A percentile compares a stretch with the other conserved stretches of the same genome.
Conservation (phyloP, 208 protist genomes). For the Kentomonas sorsogonicus region DNA sequence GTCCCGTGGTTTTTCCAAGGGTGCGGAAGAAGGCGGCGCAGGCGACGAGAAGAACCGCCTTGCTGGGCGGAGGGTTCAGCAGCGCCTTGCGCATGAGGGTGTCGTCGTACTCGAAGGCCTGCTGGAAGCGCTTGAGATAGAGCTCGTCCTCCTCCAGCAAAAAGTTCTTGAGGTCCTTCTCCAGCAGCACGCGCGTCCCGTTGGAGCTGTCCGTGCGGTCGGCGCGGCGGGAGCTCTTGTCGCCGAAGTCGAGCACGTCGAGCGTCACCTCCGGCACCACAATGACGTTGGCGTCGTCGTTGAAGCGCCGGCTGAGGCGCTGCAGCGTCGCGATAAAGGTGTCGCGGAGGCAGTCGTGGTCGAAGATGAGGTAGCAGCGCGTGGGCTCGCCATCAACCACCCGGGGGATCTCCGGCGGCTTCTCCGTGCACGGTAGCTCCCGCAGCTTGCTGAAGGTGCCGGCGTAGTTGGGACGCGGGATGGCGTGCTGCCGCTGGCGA, state of each 20-base stretch:
- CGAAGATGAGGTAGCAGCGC: conserved; percentile 1
- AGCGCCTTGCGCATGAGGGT: neutral
- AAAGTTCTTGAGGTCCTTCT: conserved; percentile 1
- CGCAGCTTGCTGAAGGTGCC: no score
- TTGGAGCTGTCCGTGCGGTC: neutral
- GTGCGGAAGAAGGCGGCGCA: conserved; percentile 1
- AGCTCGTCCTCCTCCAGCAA: neutral
- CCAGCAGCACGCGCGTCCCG: neutral
- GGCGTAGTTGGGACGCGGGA: no score
- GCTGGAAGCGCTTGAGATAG: conserved; percentile 5
- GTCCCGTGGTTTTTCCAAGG: no score
- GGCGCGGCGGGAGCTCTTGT: neutral
- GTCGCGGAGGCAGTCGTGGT: neutral
- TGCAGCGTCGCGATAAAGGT: neutral
- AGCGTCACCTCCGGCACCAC: neutral
- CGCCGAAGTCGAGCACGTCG: neutral
- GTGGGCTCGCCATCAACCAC: neutral
- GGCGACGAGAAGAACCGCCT: neutral
- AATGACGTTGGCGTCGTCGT: conserved; percentile 6
- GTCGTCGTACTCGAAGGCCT: conserved; percentile 2
- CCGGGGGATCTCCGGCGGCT: no score
- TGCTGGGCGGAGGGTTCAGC: neutral
- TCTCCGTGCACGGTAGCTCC: no score
- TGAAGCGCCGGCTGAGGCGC: neutral
- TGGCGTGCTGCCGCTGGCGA: no score